Conservation (phyloP, 371 early-diverging fungal species). For the Mucor mucedo region DNA sequence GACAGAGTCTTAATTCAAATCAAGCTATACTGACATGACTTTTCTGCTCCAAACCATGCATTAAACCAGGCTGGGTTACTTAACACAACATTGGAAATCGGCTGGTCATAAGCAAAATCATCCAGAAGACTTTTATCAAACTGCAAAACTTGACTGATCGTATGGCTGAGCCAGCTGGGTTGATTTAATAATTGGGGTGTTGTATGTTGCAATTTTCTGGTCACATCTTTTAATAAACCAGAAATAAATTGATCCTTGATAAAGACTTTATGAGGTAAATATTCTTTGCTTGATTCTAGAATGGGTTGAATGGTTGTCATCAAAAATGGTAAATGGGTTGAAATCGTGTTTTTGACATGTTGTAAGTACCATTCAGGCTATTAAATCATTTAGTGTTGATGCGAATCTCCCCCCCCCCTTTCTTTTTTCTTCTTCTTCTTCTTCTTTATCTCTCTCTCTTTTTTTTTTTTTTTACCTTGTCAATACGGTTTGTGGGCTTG, state of each 20-base stretch:
- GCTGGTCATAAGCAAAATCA: constrained; percentile 63
- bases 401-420: neutral
- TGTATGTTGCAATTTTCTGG: constrained; percentile 64
- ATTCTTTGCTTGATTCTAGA: constrained; percentile 6
- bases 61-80: constrained; percentile 63
- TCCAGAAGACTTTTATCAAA: constrained; percentile 79
- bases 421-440: constrained; percentile 65
- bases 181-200: constrained; percentile 61
- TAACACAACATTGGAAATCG: constrained; percentile 57
- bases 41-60: constrained; percentile 77
- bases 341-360: constrained; percentile 67
- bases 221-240: constrained; percentile 63
- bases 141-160: constrained; percentile 71
- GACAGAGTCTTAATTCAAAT: too few species aligned
- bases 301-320: constrained; percentile 49
- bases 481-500: constrained; percentile 79
- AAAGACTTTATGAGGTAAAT: constrained; percentile 12
- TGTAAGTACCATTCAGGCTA: constrained; percentile 88
- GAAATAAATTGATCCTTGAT: constrained; percentile 75
- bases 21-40: constrained; percentile 55
- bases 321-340: constrained; percentile 41
- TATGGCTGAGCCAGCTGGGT: constrained; percentile 72
- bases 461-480: constrained; percentile 57
- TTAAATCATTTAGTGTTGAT: neutral
- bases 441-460: neutral